Percentiles rank a stretch among this genome's conserved stretches.
These are phyloP conservation scores for Pelargonium australe DNA, from an alignment of 441 rosid genomes.

Conservation along the genomic window DNA sequence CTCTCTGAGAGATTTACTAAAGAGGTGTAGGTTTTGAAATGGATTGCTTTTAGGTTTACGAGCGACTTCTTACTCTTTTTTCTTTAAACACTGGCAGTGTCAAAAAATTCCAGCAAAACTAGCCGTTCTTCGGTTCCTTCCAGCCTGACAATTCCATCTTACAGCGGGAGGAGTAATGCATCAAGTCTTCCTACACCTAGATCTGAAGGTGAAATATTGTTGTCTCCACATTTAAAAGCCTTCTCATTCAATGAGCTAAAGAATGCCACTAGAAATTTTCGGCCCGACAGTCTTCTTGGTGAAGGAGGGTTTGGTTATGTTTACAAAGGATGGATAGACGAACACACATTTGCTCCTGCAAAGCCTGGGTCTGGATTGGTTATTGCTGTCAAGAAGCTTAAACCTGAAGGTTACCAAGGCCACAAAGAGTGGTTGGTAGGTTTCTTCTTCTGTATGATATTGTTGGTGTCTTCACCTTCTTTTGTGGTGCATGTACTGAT, in stretches of 20 bases:
- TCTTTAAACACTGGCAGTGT: slow-evolving; percentile 38
- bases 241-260: slow-evolving; percentile 47
- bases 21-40: slow-evolving; percentile 3
- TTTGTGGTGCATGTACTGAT: slow-evolving; percentile 6
- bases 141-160: slow-evolving; percentile 50
- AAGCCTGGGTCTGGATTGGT: slow-evolving; percentile 46
- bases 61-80: neutral
- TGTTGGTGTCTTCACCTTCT: slow-evolving; percentile 10
- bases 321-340: slow-evolving; percentile 59
- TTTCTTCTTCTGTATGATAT: neutral
- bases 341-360: slow-evolving; percentile 38
- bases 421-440: slow-evolving; percentile 69
- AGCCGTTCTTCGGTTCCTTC: slow-evolving; percentile 48
- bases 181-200: slow-evolving; percentile 55
- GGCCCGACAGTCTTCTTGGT: slow-evolving; percentile 42
- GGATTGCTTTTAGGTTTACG: neutral
- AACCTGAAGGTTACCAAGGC: slow-evolving; percentile 41
- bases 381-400: slow-evolving; percentile 59
- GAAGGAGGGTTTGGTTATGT: slow-evolving; percentile 62
- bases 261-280: slow-evolving; percentile 48
- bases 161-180: slow-evolving; percentile 34
- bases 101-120: slow-evolving; percentile 48
- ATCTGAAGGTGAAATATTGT: slow-evolving; percentile 25
- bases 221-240: slow-evolving; percentile 34
- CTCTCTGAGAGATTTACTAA: neutral